Percentiles rank a stretch among this genome's conserved stretches.
These are phyloP conservation scores for Trichoderma sp. DNA, from an alignment of 2,329 filamentous ascomycete genomes.

Conservation along the genomic window DNA sequence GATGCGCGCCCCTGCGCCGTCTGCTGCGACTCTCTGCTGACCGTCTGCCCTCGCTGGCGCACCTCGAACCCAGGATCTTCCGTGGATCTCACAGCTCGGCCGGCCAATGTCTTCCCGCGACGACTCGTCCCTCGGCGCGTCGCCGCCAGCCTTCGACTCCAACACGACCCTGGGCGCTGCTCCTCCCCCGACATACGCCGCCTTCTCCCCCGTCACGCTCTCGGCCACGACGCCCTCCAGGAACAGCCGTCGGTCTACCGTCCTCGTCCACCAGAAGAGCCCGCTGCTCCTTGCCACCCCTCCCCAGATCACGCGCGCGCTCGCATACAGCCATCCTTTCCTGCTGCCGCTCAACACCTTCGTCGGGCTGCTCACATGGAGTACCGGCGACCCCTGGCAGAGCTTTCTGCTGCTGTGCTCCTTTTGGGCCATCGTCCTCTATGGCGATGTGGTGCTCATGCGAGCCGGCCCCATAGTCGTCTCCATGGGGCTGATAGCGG, in stretches of 20 bases:
- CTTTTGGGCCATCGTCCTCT: constrained; percentile 86
- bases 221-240: constrained; percentile 64
- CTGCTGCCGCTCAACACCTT: constrained; percentile 85
- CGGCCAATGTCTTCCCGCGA: constrained; percentile 46
- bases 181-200: constrained; percentile 72
- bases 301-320: constrained; percentile 87
- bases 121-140: constrained; percentile 41
- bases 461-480: constrained; percentile 82
- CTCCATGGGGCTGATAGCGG: constrained; percentile 76
- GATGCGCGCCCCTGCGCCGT: background rate
- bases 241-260: constrained; percentile 75
- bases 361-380: constrained; percentile 88
- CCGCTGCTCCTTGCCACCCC: constrained; percentile 90
- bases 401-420: constrained; percentile 84
- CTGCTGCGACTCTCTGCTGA: constrained; percentile 16
- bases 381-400: constrained; percentile 90
- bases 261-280: constrained; percentile 96
- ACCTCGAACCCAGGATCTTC: constrained; percentile 42
- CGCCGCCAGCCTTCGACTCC: constrained; percentile 40
- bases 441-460: constrained; percentile 80
- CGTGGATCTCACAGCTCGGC: constrained; percentile 55
- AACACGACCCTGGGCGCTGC: constrained; percentile 42
- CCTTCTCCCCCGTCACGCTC: constrained; percentile 84
- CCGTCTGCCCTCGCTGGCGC: constrained; percentile 7
- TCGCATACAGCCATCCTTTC: constrained; percentile 96